These are phyloP conservation scores for Litsea cubeba DNA, from an alignment of 164 flowering plant genomes.

Conservation along the genomic window DNA sequence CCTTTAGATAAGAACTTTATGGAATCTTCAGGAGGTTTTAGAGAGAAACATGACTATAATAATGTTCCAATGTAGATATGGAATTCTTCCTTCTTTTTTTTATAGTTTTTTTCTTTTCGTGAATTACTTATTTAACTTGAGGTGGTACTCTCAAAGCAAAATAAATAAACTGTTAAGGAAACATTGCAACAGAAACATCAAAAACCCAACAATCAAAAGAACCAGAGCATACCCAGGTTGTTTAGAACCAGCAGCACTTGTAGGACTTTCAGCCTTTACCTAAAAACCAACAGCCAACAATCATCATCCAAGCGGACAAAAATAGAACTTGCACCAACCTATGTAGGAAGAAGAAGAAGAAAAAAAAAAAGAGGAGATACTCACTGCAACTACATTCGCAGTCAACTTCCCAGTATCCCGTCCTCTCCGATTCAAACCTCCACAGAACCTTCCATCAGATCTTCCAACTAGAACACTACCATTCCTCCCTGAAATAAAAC, in stretches of 20 bases:
- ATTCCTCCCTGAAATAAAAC: slow-evolving; percentile 33
- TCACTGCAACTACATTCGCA: slow-evolving; percentile 60
- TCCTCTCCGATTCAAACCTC: slow-evolving; percentile 15
- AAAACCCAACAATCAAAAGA: not conserved
- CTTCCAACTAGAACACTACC: slow-evolving; percentile 28
- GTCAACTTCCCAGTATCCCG: slow-evolving; percentile 25
- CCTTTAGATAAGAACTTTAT: no score
- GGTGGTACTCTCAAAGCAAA: no score
- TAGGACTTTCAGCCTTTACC: slow-evolving; percentile 35
- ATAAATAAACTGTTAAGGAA: not conserved
- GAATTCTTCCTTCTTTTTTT: no score
- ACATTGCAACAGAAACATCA: not conserved
- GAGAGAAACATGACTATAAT: no score
- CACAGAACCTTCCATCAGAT: slow-evolving; percentile 32
- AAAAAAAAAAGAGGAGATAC: not conserved
- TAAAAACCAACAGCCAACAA: slow-evolving; percentile 13
- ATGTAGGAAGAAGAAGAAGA: not conserved
- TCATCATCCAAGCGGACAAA: not conserved
- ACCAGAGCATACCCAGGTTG: slow-evolving; percentile 42
- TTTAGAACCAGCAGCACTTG: slow-evolving; percentile 29
- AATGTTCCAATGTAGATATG: no score
- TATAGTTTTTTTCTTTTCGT: no score
- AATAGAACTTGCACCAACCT: not conserved
- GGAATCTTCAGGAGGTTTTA: no score
- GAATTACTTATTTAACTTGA: no score